A percentile compares a stretch with the other conserved stretches of the same genome.
phyloP scores from a whole-genome alignment of 371 early-diverging fungal genomes.

The Dichotomocladium elegans region DNA sequence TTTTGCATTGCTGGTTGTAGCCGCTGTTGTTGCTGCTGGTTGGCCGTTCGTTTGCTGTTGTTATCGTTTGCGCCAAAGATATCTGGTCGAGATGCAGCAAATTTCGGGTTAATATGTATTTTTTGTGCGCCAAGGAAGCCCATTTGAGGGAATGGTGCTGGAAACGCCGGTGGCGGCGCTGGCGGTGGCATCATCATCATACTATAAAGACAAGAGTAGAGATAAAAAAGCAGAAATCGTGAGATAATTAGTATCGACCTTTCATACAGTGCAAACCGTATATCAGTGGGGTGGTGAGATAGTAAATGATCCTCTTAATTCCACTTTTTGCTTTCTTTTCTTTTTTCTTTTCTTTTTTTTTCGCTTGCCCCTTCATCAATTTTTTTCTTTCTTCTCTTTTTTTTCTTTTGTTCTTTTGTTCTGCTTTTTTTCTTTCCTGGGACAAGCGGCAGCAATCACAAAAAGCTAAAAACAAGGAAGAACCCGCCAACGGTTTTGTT shows the following conservation, averaged over 20 bases:
- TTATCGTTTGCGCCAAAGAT: no score
- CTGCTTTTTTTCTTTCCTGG: neutral
- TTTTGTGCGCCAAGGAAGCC: no score
- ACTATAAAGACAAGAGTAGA: neutral
- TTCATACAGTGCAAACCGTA: neutral
- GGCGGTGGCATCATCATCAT: slow-evolving; percentile 4
- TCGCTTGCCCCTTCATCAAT: neutral
- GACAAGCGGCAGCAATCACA: neutral
- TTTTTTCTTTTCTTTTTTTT: neutral
- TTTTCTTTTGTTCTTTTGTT: neutral
- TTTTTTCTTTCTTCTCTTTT: neutral
- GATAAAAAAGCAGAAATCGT: neutral
- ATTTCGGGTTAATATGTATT: slow-evolving; percentile 5
- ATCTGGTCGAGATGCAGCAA: slow-evolving; percentile 1
- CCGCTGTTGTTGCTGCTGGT: neutral
- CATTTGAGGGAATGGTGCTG: neutral
- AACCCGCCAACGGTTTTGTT: no score
- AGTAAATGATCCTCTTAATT: neutral
- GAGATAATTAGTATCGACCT: neutral
- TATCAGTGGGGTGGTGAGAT: neutral
- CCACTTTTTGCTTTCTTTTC: no score
- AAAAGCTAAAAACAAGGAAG: neutral
- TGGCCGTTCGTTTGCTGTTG: neutral
- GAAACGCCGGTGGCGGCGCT: neutral
- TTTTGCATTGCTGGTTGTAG: neutral